phyloP scores from a whole-genome alignment of 352 stramenopile genomes.

The Pythium biforme region DNA sequence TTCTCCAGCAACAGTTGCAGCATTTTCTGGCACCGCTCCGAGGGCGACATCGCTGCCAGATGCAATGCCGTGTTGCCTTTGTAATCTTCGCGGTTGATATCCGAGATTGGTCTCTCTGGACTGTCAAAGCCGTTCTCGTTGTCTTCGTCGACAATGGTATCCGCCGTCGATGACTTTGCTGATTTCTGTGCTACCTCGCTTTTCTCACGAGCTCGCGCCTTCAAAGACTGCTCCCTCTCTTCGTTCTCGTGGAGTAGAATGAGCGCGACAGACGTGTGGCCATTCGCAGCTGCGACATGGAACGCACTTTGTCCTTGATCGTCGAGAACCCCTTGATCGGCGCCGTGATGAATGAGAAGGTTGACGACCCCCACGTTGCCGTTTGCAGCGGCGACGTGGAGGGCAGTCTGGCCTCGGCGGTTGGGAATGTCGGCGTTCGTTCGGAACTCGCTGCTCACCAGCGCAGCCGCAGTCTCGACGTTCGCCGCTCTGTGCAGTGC shows the following conservation, averaged over 20 bases:
- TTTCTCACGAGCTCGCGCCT: conserved; percentile 17
- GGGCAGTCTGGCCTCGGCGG: conserved; percentile 57
- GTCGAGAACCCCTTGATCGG: conserved; percentile 71
- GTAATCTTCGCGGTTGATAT: conserved; percentile 80
- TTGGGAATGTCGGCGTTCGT: conserved; percentile 86
- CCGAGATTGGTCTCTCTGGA: conserved; percentile 28
- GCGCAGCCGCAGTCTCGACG: conserved; percentile 59
- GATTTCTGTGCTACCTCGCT: conserved; percentile 7
- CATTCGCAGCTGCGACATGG: conserved; percentile 75
- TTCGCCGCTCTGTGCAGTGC: conserved; percentile 68
- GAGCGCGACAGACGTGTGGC: conserved; percentile 69
- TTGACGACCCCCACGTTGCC: conserved; percentile 80
- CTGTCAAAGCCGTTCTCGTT: background rate
- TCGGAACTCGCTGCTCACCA: conserved; percentile 55
- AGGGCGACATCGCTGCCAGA: conserved; percentile 80
- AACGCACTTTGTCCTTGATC: conserved; percentile 85
- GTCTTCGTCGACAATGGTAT: background rate
- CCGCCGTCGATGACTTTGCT: background rate
- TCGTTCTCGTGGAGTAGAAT: conserved; percentile 75
- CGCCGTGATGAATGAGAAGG: conserved; percentile 65
- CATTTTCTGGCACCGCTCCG: conserved; percentile 80
- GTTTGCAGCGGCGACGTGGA: conserved; percentile 68
- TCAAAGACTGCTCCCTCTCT: conserved; percentile 18
- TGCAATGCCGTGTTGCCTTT: conserved; percentile 85
- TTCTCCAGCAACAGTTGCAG: conserved; percentile 80